Conservation (phyloP, 495 filamentous ascomycete species). For the Bacidia gigantensis region DNA sequence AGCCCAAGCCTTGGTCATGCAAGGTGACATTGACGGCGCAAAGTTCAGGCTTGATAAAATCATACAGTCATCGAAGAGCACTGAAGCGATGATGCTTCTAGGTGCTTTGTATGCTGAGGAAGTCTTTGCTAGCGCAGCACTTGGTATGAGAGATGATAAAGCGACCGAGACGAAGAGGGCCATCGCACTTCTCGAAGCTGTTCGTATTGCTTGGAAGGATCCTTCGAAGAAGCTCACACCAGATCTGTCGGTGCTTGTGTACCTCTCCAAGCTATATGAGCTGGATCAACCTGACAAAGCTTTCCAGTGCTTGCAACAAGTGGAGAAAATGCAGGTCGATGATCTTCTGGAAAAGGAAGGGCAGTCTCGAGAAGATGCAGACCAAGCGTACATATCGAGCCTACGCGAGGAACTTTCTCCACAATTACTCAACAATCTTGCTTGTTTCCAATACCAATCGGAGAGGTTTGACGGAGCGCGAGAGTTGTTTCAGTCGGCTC, state of each 20-base stretch:
- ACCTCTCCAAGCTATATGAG: conserved; percentile 84
- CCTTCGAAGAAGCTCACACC: conserved; percentile 67
- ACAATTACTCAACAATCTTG: conserved; percentile 92
- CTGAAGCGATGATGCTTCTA: conserved; percentile 83
- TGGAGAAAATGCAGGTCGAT: conserved; percentile 74
- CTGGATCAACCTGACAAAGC: conserved; percentile 72
- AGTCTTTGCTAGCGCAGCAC: conserved; percentile 62
- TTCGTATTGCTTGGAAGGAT: conserved; percentile 81
- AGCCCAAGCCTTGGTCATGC: conserved; percentile 74
- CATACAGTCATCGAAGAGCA: conserved; percentile 65
- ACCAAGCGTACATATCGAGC: conserved; percentile 39
- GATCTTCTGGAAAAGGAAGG: conserved; percentile 51
- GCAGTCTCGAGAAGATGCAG: conserved; percentile 49
- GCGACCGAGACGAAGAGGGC: conserved; percentile 69
- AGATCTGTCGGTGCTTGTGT: conserved; percentile 81
- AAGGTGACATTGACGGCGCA: conserved; percentile 74
- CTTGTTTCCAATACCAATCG: conserved; percentile 78
- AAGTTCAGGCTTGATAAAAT: conserved; percentile 92
- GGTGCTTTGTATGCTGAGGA: conserved; percentile 89
- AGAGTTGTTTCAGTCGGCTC: conserved; percentile 72
- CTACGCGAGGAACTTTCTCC: conserved; percentile 68
- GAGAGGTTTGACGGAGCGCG: conserved; percentile 73
- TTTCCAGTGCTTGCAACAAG: conserved; percentile 75
- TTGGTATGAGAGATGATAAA: conserved; percentile 73
- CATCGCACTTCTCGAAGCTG: conserved; percentile 63